Base-by-base conservation (phyloP, 768 basidiomycete species). In the Collybiopsis confluens region DNA sequence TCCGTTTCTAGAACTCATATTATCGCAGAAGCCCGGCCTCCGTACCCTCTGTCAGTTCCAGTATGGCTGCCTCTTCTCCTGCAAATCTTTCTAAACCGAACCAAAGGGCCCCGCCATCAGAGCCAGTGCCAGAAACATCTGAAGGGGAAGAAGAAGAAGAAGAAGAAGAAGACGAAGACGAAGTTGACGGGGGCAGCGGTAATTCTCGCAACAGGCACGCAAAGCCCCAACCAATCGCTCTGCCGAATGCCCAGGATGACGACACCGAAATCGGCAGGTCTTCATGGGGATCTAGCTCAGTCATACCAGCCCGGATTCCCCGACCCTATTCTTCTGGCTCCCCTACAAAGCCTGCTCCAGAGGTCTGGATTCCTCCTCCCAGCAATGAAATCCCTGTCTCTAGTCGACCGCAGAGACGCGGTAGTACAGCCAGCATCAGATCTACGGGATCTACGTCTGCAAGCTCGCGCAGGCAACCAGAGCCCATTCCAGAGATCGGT, bases 391-490 rank as follows among this genome's bases (percentile, higher is more conserved):
- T 4, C 15, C 23, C 38, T 42, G 38, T 30, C 30, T 40, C 26
- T 8, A 40, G 30, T 42, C 37, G 50, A 27, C 37, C 42, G 23
- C 52, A 53, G 33, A 26, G 52, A 24, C 41, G 52, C 3, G 42
- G 42, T 26, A 53, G 52, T 21, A 53, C 52, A 13, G 52, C 52
- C 7, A 53, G 52, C 24, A 21, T 53, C 18, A 53, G 43, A 27
- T 53, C 52, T 37, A 45, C 42, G 15, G 52, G 52, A 37, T 53
- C 52, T 53, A 30, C 50, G 7, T 50, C 48, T 40, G 21, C 52
- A 30, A 21, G 52, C n/a, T 53, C 41, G 21, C 41, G 42, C n/a
- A 24, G 38, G 3, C 43, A 24, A 7, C 28, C 52, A 8, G 30
- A 44, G 18, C 20, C 52, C 3, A 53, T 53, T 44, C 52, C 52